Evolutionary conservation across 208 protist species (phyloP).

Genomic region (Leishmania lainsoni): DNA sequence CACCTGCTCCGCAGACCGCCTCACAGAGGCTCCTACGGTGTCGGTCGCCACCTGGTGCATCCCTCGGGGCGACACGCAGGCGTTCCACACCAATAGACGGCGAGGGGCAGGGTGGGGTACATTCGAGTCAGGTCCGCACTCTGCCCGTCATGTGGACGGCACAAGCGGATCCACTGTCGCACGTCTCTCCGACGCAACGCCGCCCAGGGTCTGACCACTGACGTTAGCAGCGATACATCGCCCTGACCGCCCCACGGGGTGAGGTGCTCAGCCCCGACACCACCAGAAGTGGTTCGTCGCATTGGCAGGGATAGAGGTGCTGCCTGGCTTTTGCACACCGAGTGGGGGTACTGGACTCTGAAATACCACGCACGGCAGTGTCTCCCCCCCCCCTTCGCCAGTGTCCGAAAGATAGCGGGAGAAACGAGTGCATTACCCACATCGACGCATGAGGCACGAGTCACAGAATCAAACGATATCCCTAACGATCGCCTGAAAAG

Average conservation of each 20-base stretch:
- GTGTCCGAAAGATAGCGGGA: background rate
- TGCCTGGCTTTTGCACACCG: background rate
- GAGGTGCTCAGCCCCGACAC: background rate
- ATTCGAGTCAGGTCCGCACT: background rate
- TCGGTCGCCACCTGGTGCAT: background rate
- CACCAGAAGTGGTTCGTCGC: background rate
- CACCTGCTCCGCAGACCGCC: background rate
- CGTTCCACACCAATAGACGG: background rate
- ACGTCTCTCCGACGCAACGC: background rate
- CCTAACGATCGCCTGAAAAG: background rate
- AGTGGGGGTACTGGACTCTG: background rate
- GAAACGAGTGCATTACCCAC: no score
- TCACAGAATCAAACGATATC: background rate
- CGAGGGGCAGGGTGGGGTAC: background rate
- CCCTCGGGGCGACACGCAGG: background rate
- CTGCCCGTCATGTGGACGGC: background rate
- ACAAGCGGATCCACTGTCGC: no score
- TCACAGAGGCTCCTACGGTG: background rate
- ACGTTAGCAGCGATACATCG: background rate
- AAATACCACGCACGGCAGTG: background rate
- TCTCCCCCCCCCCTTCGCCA: background rate
- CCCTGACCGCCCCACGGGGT: background rate
- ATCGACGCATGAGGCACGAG: background rate
- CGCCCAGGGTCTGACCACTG: background rate
- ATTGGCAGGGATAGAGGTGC: background rate